Base-by-base conservation (phyloP, 805 yeast genomes). In the Saturnispora zaruensis region DNA sequence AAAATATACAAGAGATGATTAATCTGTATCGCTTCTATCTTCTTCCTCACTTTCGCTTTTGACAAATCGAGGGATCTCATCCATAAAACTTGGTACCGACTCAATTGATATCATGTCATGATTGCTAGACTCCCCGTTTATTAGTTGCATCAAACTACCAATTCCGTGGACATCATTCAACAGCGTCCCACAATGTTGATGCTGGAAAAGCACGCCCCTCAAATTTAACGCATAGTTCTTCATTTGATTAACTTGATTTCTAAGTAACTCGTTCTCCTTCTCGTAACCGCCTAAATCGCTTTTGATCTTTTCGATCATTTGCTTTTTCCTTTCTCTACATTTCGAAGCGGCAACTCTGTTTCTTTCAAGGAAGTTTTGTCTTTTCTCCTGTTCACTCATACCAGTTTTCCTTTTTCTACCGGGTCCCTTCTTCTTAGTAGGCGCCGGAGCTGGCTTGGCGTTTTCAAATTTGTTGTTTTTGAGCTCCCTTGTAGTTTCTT, bases 281-380 rank as follows among this genome's bases (percentile, higher is more conserved):
- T 85, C 74, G 62, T 81, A 87, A 58, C 77, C 81, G 41, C 79
- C 75, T 48, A 88, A 73, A 62, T 89, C 95, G 44, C 75, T 79
- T 63, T 89, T 95, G 78, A 93, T 83, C 57, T 83, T 84, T 51
- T 78, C 81, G 32, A 89, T 77, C 73, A 84, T 83, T 63, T 87
- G 88, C 70, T 93, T 93, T 73, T 93, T 93, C 30, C 98, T 77
- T 67, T 86, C 95, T 55, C 99, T 79, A 71, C 98, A 93, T 63
- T 89, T 90, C n/a, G 95, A 82, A 0, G 99, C 99, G 0, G 99
- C 99, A 11, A 91, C 81, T 52, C 99, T 74, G 66, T 93, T 93
- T 58, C 98, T 75, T 64, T 93, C 99, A 55, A 93, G 67, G 58
- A 91, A 91, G 57, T 76, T 81, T 61, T 79, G 79, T 23, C 97